phyloP scores from a whole-genome alignment of 768 basidiomycete genomes.

The Tulasnella sp. region DNA sequence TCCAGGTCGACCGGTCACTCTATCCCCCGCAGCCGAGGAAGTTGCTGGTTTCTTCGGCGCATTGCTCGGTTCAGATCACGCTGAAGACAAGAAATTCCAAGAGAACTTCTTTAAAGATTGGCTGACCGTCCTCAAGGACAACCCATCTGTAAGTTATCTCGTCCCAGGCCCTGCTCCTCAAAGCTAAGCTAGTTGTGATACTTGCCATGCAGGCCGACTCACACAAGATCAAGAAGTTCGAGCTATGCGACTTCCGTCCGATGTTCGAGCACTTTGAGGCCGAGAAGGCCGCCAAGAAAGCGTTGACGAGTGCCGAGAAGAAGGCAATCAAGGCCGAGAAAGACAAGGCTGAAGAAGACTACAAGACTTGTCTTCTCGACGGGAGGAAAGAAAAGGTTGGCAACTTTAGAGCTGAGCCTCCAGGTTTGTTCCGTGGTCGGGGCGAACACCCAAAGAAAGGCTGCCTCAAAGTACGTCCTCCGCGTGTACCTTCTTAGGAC shows the following conservation, averaged over 20 bases:
- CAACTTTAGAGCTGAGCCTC: conserved; percentile 97
- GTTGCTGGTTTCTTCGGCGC: conserved; percentile 96
- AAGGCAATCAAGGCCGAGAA: conserved; percentile 83
- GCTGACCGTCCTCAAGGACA: conserved; percentile 65
- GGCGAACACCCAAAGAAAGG: conserved; percentile 99
- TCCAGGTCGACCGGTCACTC: conserved; percentile 69
- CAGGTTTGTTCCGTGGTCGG: conserved; percentile 95
- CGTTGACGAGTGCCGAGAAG: conserved; percentile 79
- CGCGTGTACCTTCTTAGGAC: conserved; percentile 61
- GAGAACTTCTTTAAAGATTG: conserved; percentile 96
- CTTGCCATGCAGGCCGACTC: conserved; percentile 45
- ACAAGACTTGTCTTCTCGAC: conserved; percentile 82
- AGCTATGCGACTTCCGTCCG: conserved; percentile 86
- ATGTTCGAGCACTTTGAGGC: conserved; percentile 91
- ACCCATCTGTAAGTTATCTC: conserved; percentile 69
- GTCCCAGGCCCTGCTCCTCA: not conserved
- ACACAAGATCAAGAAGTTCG: conserved; percentile 69
- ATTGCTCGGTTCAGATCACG: conserved; percentile 88
- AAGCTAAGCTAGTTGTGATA: not conserved
- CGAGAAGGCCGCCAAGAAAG: conserved; percentile 91
- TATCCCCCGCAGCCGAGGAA: conserved; percentile 86
- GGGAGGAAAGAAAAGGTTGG: conserved; percentile 98
- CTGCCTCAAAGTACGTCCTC: conserved; percentile 73
- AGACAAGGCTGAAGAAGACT: conserved; percentile 80
- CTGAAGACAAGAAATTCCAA: conserved; percentile 80